Base-by-base conservation (phyloP, 1,284 basidiomycete genomes). In the Pseudozyma sp. region DNA sequence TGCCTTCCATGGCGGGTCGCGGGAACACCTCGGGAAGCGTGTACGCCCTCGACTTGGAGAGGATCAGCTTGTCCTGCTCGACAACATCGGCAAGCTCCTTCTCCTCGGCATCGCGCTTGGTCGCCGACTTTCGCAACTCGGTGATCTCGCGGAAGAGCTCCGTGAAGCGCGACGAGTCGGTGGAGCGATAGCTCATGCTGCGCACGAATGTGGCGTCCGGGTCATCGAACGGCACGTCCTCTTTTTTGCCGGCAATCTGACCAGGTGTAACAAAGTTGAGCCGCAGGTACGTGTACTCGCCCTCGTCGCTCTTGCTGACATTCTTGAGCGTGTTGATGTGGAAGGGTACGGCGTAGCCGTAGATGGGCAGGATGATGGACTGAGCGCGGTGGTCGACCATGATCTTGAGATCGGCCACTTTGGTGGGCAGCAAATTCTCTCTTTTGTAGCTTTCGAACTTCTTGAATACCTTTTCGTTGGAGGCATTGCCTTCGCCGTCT, bases 201-300 rank as follows among this genome's bases (percentile, higher is more conserved):
- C 95, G 93, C 78, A 99, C 91, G 81, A 99, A 99, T 4, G 94
- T 98, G 0, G 96, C 91, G 71, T 97, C 93, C 1, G 96, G 94
- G 84, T 98, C 93, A 85, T 99, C 96, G 79, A 99, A 99, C 0
- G 97, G 97, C 90, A 94, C 97, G 77, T 99, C 97, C 83, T 99
- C 97, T 86, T 99, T 99, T 87, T 97, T 97, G 42, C 97, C 97
- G 0, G 94, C 92, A 49, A 98, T 90, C 84, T 98, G 95, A 50
- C 97, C 97, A 1, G 97, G 97, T 0, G 95, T 97, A 84, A 98
- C 94, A 87, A 99, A 97, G 86, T 99, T 99, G 86, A 99, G 94
- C 5, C 97, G 91, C 61, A 99, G 88, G 73, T 94, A 94, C 0
- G 95, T 96, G 84, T 91, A 93, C 56, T 98, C 94, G 8, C 93